phyloP scores from a whole-genome alignment of 176 grass and related monocot species.

The Otatea glauca region DNA sequence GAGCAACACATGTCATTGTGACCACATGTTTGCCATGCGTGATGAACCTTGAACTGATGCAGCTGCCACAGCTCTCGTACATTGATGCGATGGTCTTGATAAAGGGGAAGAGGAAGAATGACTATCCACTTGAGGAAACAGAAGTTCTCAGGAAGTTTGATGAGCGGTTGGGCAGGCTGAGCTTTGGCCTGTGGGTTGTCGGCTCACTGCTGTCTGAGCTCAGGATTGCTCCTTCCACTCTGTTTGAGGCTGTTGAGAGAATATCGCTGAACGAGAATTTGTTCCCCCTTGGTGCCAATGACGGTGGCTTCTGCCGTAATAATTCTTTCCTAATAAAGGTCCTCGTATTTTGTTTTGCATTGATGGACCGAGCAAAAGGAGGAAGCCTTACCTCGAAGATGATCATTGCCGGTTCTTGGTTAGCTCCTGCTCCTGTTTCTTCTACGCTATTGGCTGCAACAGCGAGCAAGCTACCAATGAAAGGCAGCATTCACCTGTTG shows the following conservation, averaged over 20 bases:
- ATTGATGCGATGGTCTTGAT: conserved; percentile 76
- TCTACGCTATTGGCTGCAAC: conserved; percentile 75
- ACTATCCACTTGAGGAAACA: conserved; percentile 69
- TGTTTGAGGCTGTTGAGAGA: conserved; percentile 81
- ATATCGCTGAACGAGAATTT: conserved; percentile 69
- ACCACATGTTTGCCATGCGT: conserved; percentile 76
- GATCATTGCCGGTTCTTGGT: conserved; percentile 84
- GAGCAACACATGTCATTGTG: conserved; percentile 79
- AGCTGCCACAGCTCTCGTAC: conserved; percentile 68
- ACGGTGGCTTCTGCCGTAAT: conserved; percentile 81
- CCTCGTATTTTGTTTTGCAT: conserved; percentile 79
- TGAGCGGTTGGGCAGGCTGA: conserved; percentile 80
- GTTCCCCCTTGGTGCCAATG: conserved; percentile 51
- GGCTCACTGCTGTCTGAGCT: conserved; percentile 93
- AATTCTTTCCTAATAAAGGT: conserved; percentile 88
- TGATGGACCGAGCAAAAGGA: conserved; percentile 82
- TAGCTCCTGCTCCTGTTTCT: conserved; percentile 84
- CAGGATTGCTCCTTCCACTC: conserved; percentile 73
- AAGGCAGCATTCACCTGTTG: conserved; percentile 77
- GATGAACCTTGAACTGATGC: conserved; percentile 90
- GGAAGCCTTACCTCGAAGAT: conserved; percentile 81
- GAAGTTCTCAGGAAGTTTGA: conserved; percentile 86
- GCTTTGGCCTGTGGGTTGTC: conserved; percentile 78
- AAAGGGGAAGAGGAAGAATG: conserved; percentile 81
- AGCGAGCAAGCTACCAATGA: conserved; percentile 68